Evolutionary conservation across 371 early-diverging fungal species (phyloP).

Genomic region (Thermomucor indicae-seudaticae): DNA sequence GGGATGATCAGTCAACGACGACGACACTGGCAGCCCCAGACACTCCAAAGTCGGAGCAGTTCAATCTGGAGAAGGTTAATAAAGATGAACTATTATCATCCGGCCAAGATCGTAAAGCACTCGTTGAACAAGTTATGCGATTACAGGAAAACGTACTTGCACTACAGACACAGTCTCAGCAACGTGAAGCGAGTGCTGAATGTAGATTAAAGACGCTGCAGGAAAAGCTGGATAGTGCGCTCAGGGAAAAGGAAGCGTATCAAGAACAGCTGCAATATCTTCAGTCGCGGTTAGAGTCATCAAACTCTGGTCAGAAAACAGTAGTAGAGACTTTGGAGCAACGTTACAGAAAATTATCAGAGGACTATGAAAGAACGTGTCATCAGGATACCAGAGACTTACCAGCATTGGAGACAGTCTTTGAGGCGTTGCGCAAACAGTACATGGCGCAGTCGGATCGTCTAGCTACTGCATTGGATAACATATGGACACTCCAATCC

Average conservation of each 20-base stretch:
- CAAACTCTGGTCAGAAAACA: neutral
- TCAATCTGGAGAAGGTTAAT: too few relatives aligned
- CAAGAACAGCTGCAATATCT: neutral
- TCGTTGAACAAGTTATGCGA: constrained; percentile 5
- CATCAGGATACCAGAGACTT: neutral
- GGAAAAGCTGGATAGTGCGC: constrained; percentile 4
- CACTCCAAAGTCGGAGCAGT: too few relatives aligned
- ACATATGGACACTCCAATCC: neutral
- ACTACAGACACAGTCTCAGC: constrained; percentile 5
- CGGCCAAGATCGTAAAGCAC: constrained; percentile 13
- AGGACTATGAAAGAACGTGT: neutral
- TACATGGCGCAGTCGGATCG: constrained; percentile 6
- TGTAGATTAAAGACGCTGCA: neutral
- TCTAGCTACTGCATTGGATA: constrained; percentile 3
- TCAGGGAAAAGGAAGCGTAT: constrained; percentile 4
- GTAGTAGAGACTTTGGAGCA: neutral
- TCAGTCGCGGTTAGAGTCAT: neutral
- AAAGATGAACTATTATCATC: too few relatives aligned
- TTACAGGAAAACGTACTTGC: constrained; percentile 5
- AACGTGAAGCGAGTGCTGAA: neutral
- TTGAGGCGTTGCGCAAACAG: neutral
- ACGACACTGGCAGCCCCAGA: constrained; percentile 29
- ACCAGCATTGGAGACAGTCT: neutral
- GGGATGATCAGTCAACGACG: constrained; percentile 10
- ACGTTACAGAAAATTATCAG: neutral